Evolutionary conservation across 306 rosid genomes (phyloP).

Genomic region (Castanea crenata): DNA sequence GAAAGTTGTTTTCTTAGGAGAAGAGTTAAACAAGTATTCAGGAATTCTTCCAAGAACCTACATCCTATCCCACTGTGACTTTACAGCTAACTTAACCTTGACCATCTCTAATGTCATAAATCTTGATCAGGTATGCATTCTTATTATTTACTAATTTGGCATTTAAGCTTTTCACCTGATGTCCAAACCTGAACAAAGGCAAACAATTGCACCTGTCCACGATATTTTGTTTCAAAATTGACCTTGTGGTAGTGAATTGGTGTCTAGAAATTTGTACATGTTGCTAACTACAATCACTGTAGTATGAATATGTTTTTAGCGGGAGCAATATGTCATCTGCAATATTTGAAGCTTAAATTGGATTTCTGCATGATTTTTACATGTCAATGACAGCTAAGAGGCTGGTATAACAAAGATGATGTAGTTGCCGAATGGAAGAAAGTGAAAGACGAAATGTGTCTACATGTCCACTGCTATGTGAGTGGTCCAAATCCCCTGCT

Average conservation of each 20-base stretch:
- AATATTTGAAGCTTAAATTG: no score
- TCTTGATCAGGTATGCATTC: slow-evolving; percentile 74
- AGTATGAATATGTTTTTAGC: no score
- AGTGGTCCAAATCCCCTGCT: slow-evolving; percentile 82
- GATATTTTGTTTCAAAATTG: not conserved
- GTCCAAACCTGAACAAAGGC: not conserved
- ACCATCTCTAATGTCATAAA: slow-evolving; percentile 88
- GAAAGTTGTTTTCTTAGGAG: slow-evolving; percentile 66
- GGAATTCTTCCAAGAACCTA: slow-evolving; percentile 88
- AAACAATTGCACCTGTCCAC: not conserved
- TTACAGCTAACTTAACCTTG: slow-evolving; percentile 89
- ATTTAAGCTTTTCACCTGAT: not conserved
- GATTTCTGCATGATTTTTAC: slow-evolving; percentile 2
- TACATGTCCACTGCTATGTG: slow-evolving; percentile 91
- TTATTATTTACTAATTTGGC: not conserved
- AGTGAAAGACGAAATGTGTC: slow-evolving; percentile 82
- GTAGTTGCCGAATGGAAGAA: slow-evolving; percentile 99
- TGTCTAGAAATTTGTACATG: no score
- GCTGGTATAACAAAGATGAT: slow-evolving; percentile 94
- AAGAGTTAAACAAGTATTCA: slow-evolving; percentile 45
- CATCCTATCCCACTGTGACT: slow-evolving; percentile 91
- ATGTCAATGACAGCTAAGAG: slow-evolving; percentile 63
- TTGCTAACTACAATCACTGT: no score
- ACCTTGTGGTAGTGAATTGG: no score
- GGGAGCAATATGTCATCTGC: no score